Evolutionary conservation across 2,329 filamentous ascomycete genomes (phyloP), one percentile per base, ranked within the genome.

Genomic region (Leptographium radiaticola): DNA sequence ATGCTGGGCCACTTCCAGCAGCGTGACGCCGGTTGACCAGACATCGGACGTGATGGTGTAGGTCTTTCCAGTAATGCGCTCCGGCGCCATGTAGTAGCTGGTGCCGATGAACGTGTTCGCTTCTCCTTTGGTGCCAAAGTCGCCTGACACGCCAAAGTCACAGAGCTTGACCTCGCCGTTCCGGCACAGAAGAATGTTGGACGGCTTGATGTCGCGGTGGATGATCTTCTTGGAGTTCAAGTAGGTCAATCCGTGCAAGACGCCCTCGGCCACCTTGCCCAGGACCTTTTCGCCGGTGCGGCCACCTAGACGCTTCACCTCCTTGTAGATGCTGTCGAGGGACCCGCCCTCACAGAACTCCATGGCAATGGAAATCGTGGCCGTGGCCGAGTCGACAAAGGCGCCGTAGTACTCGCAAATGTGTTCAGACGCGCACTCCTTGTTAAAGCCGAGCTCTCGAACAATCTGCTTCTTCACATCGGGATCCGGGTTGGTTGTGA

Each of bases 41-140:
- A 98, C 93, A 62, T 98, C 93, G 9, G 89, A 95, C 2, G 91
- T 98, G 68, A 98, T 98, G 57, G 91, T 98, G 70, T 98, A 98
- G 50, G 86, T 91, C 72, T 97, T 89, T 55, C 93, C 93, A 1
- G 93, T 96, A 67, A 98, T 98, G 52, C 93, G 86, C 69, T 98
- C 93, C 0, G 93, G 93, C 5, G 93, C 93, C 93, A 98, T 98
- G 74, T 98, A 98, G 68, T 97, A 98, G 57, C 88, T 95, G 13
- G 93, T 98, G 59, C 93, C 93, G 65, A 98, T 98, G 65, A 98
- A 98, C 0, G 93, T 98, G 68, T 97, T 96, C 59, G 93, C 93
- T 67, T 97, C 93, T 53, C 93, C 93, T 69, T 98, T 97, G 50
- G 93, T 98, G 59, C 93, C 94, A 65, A 97, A 97, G 68, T 97